Evolutionary conservation across 257 asterid species (phyloP), one percentile per base, ranked within the genome.

Genomic region (Primulina huaijiensis): DNA sequence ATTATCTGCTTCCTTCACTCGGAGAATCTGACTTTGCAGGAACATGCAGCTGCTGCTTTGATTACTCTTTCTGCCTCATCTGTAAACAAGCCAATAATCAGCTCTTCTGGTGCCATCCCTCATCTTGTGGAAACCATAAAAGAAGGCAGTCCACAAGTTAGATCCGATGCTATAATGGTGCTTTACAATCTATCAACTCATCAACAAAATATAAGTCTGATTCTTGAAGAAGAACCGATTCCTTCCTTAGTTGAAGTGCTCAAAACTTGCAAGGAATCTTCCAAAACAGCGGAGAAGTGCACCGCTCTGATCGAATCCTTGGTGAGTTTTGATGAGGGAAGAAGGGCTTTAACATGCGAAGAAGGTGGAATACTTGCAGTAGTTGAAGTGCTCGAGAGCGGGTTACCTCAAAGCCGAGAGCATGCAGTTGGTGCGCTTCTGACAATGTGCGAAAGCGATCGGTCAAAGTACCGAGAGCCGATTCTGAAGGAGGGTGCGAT

Each of bases 291-390:
- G 0, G 99, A 90, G 58, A 93, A 88, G 72, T 89, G 96, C 53
- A 83, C 85, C 4, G 96, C 96, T 17, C 73, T 93, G 29, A 68
- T 93, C 2, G 92, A 93, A 70, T 83, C 92, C 27, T 71, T 93
- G 50, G 81, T 89, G 68, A 79, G 72, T 8, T 93, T 82, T 38
- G 99, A 90, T 6, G 96, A 89, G 80, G 94, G 92, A 50, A 77
- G 99, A 81, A 77, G 73, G 3, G 86, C 86, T 10, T 76, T 91
- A 73, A 80, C 86, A 29, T 82, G 88, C 6, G 96, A 86, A 75
- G 91, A 89, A n/a, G 99, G 99, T 12, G 99, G 96, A 63, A 82
- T 93, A 34, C 97, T 93, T 33, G 90, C 96, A 11, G 96, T 93
- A 4, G 95, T 93, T 4, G 97, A 93, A 76, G 85, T 88, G 23